These are phyloP conservation scores for Isabelozyma gotoi DNA, from an alignment of 805 yeast species.

Conservation along the genomic window DNA sequence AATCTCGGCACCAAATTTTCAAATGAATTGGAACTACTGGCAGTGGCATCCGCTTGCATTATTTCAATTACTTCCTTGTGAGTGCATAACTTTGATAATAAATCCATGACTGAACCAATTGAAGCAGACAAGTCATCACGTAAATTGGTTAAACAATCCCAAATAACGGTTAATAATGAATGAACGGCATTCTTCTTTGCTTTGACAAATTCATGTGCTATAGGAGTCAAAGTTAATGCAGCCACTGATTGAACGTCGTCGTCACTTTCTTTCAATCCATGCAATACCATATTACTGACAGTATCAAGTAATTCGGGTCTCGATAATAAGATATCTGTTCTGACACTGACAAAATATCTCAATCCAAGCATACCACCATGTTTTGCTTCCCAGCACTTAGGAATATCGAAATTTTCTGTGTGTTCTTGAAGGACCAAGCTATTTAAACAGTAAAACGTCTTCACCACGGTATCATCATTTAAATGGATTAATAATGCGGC, in stretches of 20 bases:
- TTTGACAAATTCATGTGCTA: constrained; percentile 81
- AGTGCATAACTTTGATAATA: constrained; percentile 82
- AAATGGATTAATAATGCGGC: constrained; percentile 86
- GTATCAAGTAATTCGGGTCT: constrained; percentile 61
- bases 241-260: constrained; percentile 98
- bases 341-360: constrained; percentile 85
- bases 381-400: constrained; percentile 90
- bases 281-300: constrained; percentile 81
- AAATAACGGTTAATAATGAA: constrained; percentile 65
- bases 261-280: constrained; percentile 74
- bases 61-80: constrained; percentile 73
- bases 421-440: constrained; percentile 66
- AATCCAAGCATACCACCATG: constrained; percentile 97
- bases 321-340: constrained; percentile 71
- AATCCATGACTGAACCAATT: constrained; percentile 93
- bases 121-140: constrained; percentile 93
- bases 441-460: constrained; percentile 64
- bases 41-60: constrained; percentile 60
- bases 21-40: constrained; percentile 57
- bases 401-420: constrained; percentile 39
- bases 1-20: constrained; percentile 81
- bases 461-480: constrained; percentile 53
- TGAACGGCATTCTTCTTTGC: constrained; percentile 52
- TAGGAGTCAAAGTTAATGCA: constrained; percentile 89
- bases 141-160: constrained; percentile 83